Evolutionary conservation across 164 flowering plant species (phyloP).

Genomic region (Sextonia rubra): DNA sequence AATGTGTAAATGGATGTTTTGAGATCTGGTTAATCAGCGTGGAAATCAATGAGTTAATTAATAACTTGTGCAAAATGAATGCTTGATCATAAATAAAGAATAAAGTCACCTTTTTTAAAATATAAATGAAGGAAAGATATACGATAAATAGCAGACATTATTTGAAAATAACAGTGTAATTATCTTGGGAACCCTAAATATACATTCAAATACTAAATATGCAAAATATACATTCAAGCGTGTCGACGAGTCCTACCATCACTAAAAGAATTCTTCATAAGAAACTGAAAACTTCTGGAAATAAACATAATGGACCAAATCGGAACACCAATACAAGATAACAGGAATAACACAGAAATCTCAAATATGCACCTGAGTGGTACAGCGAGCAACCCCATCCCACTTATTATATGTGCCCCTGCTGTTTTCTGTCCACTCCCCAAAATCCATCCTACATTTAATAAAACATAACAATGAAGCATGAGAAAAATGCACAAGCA

Average conservation of each 20-base stretch:
- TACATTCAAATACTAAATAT: too few relatives aligned
- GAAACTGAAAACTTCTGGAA: not conserved
- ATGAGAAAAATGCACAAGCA: not conserved
- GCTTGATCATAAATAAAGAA: too few relatives aligned
- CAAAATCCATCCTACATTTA: constrained; percentile 75
- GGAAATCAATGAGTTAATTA: not conserved
- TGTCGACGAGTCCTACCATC: not conserved
- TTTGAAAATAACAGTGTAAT: too few relatives aligned
- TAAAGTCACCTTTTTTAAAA: too few relatives aligned
- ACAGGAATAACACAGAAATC: not conserved
- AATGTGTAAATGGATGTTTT: not conserved
- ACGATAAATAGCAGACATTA: too few relatives aligned
- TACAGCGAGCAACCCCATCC: constrained; percentile 78
- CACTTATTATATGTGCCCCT: constrained; percentile 79
- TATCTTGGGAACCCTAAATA: too few relatives aligned
- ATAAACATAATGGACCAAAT: not conserved
- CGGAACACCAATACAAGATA: not conserved
- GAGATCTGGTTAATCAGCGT: not conserved
- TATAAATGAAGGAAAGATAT: too few relatives aligned
- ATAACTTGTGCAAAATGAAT: too few relatives aligned
- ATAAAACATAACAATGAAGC: constrained; percentile 1
- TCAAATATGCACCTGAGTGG: constrained; percentile 48
- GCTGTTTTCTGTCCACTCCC: constrained; percentile 79
- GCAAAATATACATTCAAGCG: not conserved
- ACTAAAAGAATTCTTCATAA: not conserved